A percentile compares a stretch with the other conserved stretches of the same genome.
Conservation (phyloP, 2,329 filamentous ascomycete species). For the Fusarium brachygibbosum region DNA sequence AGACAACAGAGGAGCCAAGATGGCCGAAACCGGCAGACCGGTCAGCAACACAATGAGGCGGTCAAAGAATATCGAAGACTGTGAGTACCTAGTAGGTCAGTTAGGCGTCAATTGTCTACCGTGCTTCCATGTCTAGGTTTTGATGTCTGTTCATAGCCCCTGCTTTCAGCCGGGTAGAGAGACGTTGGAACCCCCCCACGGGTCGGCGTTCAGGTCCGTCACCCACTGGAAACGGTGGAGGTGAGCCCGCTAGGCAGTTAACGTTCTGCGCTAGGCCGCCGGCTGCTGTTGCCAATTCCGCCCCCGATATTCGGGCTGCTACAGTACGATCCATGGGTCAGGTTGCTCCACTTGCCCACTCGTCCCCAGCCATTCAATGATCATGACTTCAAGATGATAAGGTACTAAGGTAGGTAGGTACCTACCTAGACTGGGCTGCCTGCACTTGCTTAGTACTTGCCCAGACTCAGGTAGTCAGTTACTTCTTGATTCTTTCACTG, state of each 20-base stretch:
- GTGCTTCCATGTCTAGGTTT: slow-evolving; percentile 13
- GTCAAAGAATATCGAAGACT: slow-evolving; percentile 28
- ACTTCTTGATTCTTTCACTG: slow-evolving; percentile 15
- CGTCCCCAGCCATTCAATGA: slow-evolving; percentile 31
- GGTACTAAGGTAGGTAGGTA: slow-evolving; percentile 29
- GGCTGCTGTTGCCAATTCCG: background rate
- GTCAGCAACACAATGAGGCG: slow-evolving; percentile 31
- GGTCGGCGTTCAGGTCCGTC: slow-evolving; percentile 8
- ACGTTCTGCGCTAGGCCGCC: slow-evolving; percentile 12
- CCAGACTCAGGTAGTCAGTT: background rate
- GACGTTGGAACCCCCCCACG: slow-evolving; percentile 10
- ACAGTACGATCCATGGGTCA: no score
- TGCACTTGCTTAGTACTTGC: background rate
- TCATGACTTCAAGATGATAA: slow-evolving; percentile 41
- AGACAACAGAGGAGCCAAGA: slow-evolving; percentile 28
- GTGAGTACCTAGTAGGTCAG: background rate
- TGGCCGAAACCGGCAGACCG: slow-evolving; percentile 31
- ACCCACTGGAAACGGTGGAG: slow-evolving; percentile 28
- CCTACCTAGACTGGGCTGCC: background rate
- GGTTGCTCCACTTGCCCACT: slow-evolving; percentile 21
- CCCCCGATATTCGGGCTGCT: slow-evolving; percentile 38
- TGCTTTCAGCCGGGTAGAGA: slow-evolving; percentile 20
- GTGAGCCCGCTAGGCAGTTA: slow-evolving; percentile 11
- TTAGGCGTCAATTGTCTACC: background rate
- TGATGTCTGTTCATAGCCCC: slow-evolving; percentile 29